Evolutionary conservation across 768 basidiomycete species (phyloP).

Genomic region (Leccinum variicolor): DNA sequence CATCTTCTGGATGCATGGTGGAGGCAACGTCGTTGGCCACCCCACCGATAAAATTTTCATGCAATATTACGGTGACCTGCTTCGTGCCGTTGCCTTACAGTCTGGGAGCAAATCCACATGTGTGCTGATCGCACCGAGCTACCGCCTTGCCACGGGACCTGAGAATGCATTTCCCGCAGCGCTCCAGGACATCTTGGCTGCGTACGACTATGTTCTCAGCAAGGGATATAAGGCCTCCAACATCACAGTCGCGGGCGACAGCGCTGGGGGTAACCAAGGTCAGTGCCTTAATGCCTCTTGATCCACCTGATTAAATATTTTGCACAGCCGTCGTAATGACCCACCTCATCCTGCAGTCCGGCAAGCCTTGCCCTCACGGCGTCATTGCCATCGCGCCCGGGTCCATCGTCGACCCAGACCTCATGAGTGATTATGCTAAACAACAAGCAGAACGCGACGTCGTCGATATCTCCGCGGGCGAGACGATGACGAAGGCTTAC

Average conservation of each 20-base stretch:
- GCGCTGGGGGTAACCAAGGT: slow-evolving; percentile 27
- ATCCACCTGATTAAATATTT: neutral
- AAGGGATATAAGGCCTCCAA: slow-evolving; percentile 24
- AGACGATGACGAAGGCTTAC: neutral
- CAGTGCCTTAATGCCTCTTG: neutral
- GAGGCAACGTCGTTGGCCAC: slow-evolving; percentile 17
- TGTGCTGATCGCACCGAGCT: slow-evolving; percentile 21
- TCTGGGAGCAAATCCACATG: neutral
- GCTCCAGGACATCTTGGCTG: slow-evolving; percentile 23
- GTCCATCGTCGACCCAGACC: neutral
- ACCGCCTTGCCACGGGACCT: slow-evolving; percentile 22
- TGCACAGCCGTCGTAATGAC: slow-evolving; percentile 21
- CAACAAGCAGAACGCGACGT: slow-evolving; percentile 1
- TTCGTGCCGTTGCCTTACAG: slow-evolving; percentile 5
- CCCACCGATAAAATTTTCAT: slow-evolving; percentile 7
- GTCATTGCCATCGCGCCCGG: slow-evolving; percentile 55
- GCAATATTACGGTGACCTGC: slow-evolving; percentile 4
- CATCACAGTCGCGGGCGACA: slow-evolving; percentile 20
- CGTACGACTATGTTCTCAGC: slow-evolving; percentile 24
- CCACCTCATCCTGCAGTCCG: slow-evolving; percentile 49
- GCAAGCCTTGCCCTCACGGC: slow-evolving; percentile 45
- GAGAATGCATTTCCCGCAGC: slow-evolving; percentile 23
- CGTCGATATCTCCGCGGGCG: neutral
- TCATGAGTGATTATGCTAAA: slow-evolving; percentile 1
- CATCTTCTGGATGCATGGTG: slow-evolving; percentile 25